Conservation (phyloP, 306 rosid species). For the Cicer bijugum region DNA sequence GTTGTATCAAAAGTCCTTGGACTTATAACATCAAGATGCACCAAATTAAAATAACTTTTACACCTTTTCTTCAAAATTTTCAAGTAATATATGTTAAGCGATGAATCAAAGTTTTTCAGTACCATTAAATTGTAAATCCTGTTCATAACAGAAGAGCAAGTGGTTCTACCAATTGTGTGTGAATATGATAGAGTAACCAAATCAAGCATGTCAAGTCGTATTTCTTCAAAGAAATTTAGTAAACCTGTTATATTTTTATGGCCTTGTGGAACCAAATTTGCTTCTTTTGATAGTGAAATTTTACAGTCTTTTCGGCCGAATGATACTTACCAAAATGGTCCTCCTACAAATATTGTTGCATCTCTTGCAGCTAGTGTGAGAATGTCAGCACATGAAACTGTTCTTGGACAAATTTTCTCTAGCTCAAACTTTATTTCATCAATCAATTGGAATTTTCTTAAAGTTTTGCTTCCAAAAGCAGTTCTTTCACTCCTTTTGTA, state of each 20-base stretch:
- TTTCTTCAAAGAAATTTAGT: constrained; percentile 48
- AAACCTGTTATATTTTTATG: constrained; percentile 71
- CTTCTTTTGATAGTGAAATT: constrained; percentile 66
- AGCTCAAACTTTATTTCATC: constrained; percentile 70
- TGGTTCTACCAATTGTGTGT: constrained; percentile 80
- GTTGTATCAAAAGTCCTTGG: constrained; percentile 71
- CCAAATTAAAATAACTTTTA: constrained; percentile 46
- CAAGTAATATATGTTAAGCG: constrained; percentile 58
- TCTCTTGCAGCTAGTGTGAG: constrained; percentile 86
- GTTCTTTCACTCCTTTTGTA: constrained; percentile 63
- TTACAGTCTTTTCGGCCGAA: constrained; percentile 76
- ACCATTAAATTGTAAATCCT: constrained; percentile 63
- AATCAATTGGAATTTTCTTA: constrained; percentile 70
- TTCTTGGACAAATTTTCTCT: constrained; percentile 72
- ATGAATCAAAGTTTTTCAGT: constrained; percentile 68
- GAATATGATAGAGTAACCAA: constrained; percentile 82
- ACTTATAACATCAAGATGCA: constrained; percentile 66
- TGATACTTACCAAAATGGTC: constrained; percentile 93
- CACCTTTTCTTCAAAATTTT: constrained; percentile 63
- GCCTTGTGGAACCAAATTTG: constrained; percentile 75
- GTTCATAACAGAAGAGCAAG: constrained; percentile 57
- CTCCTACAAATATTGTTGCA: constrained; percentile 78
- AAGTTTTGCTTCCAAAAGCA: constrained; percentile 66
- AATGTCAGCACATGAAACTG: constrained; percentile 85
- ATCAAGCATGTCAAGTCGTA: constrained; percentile 73